A percentile compares a stretch with the other conserved stretches of the same genome.
Evolutionary conservation across 257 asterid species (phyloP).

Genomic region (Cordia subcordata): DNA sequence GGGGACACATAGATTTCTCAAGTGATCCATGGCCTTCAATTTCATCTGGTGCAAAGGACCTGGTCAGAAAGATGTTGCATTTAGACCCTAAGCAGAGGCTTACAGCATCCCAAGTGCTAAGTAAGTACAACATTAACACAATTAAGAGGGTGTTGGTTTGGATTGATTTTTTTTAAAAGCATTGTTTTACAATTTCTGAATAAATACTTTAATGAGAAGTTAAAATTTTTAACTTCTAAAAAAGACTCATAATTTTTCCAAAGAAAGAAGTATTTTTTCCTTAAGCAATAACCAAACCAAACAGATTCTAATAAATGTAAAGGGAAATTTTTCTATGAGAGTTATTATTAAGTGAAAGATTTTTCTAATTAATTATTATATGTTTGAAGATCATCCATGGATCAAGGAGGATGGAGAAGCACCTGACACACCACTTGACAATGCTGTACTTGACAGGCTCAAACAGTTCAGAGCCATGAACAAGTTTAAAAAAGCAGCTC

Average conservation of each 20-base stretch:
- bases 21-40: slow-evolving; percentile 95
- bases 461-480: slow-evolving; percentile 79
- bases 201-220: too few relatives aligned
- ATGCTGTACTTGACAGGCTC: slow-evolving; percentile 62
- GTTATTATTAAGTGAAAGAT: too few relatives aligned
- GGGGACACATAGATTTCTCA: slow-evolving; percentile 80
- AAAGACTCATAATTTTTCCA: too few relatives aligned
- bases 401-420: slow-evolving; percentile 83
- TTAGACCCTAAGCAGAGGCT: slow-evolving; percentile 84
- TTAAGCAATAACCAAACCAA: too few relatives aligned
- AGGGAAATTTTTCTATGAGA: too few relatives aligned
- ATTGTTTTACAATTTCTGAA: not conserved
- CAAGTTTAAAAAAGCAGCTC: slow-evolving; percentile 71
- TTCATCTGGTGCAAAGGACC: slow-evolving; percentile 88
- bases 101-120: slow-evolving; percentile 72
- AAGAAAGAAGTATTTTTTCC: too few relatives aligned
- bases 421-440: slow-evolving; percentile 70
- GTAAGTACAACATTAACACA: slow-evolving; percentile 31
- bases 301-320: too few relatives aligned
- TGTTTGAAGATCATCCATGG: slow-evolving; percentile 61
- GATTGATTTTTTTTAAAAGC: not conserved
- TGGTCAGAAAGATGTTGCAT: slow-evolving; percentile 74
- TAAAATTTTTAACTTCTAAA: too few relatives aligned
- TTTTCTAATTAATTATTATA: not conserved
- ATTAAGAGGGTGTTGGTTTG: not conserved